Base-by-base conservation (phyloP, 2,329 filamentous ascomycete species). In the Claviceps paspali region DNA sequence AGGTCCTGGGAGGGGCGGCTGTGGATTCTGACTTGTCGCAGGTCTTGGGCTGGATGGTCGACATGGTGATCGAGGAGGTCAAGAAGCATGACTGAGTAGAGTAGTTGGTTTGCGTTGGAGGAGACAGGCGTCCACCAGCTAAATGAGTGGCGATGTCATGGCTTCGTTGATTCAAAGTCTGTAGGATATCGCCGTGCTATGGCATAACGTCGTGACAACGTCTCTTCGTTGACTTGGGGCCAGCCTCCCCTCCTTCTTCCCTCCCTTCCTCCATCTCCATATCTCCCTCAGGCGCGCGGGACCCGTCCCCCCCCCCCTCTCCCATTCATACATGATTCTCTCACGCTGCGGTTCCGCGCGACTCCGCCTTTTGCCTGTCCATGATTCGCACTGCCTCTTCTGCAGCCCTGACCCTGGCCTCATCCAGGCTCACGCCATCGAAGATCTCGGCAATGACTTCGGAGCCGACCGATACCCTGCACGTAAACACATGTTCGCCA, bases 1-100 rank as follows among this genome's bases (percentile, higher is more conserved):
- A 57, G 42, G 71, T 69, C 12, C 68, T 73, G 40, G 55, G 59
- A 1, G 63, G 56, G 10, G 61, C 43, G 6, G 60, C 53, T 2
- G 42, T 68, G 15, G 68, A 76, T 49, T 60, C 65, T 7, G 67
- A 73, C 40, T 77, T 86, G 68, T 64, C 63, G 44, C 63, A 67
- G 38, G 68, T 74, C 22, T 56, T 87, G 44, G 62, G 65, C 36
- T 87, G 82, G 82, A 75, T 76, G 1, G 79, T 84, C 2, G 68
- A 74, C 36, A 59, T 62, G 34, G 54, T 86, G 14, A 65, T 82
- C 51, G 52, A 52, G 14, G 56, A 62, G 43, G 43, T 73, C 41
- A 58, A 62, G 42, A 47, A 49, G 31, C 40, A 46, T 22, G 14
- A 27, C 19, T 22, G 27, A 36, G 14, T 2, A 8, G 14, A 9